phyloP scores from a whole-genome alignment of 176 grass and related monocot genomes.

The Rhynchospora pubera region DNA sequence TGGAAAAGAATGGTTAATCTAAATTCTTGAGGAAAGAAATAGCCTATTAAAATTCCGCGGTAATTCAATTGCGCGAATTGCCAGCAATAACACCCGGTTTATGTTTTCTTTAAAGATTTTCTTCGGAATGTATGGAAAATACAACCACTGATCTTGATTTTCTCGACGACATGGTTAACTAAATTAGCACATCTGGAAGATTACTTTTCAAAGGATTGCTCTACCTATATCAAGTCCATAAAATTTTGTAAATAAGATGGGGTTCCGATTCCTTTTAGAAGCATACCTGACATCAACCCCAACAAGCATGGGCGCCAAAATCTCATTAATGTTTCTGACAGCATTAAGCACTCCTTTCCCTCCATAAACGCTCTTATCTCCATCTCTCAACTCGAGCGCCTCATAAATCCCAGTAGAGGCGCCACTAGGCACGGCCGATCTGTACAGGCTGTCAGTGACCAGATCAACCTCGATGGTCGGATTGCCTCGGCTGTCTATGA shows the following conservation, averaged over 20 bases:
- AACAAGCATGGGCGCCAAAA: conserved; percentile 74
- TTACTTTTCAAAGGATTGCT: not conserved
- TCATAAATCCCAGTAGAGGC: conserved; percentile 96
- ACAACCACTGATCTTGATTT: not conserved
- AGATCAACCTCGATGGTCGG: conserved; percentile 98
- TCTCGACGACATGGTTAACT: not conserved
- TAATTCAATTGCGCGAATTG: not conserved
- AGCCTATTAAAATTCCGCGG: not conserved
- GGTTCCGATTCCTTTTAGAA: not conserved
- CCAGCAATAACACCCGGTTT: not conserved
- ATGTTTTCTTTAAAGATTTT: not conserved
- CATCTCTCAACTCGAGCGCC: conserved; percentile 85
- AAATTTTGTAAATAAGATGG: not conserved
- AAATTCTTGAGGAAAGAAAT: not conserved
- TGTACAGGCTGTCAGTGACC: conserved; percentile 59
- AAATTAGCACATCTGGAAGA: not conserved
- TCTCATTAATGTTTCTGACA: conserved; percentile 81
- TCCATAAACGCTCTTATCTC: conserved; percentile 73
- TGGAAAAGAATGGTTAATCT: not conserved
- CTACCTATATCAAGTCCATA: not conserved
- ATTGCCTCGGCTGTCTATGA: conserved; percentile 92
- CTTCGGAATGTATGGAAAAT: not conserved
- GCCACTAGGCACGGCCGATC: conserved; percentile 87
- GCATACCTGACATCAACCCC: conserved; percentile 80
- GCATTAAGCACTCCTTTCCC: conserved; percentile 87